Evolutionary conservation across 495 filamentous ascomycete genomes (phyloP).

Genomic region (Penicillium samsonianum): DNA sequence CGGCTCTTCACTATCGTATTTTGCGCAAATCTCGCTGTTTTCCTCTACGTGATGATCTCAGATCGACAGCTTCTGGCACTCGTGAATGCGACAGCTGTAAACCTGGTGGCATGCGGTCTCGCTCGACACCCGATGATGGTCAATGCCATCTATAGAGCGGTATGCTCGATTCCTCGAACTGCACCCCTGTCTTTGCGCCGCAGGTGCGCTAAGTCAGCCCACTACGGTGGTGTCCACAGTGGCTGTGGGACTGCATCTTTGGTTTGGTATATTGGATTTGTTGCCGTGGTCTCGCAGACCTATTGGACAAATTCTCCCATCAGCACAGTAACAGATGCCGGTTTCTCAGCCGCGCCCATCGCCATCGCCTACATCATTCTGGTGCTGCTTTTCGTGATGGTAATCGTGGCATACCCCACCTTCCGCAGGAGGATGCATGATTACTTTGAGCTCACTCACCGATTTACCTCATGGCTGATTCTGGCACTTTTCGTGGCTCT

Average conservation of each 20-base stretch:
- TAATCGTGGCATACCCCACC: conserved; percentile 46
- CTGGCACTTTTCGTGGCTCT: conserved; percentile 62
- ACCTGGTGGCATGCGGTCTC: conserved; percentile 46
- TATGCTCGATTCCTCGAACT: conserved; percentile 51
- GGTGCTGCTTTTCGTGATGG: conserved; percentile 34
- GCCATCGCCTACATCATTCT: conserved; percentile 25
- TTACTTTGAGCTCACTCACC: conserved; percentile 66
- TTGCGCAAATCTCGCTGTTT: conserved; percentile 43
- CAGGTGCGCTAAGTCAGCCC: conserved; percentile 65
- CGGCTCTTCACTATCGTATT: conserved; percentile 46
- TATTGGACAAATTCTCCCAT: conserved; percentile 24
- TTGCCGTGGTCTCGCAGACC: conserved; percentile 41
- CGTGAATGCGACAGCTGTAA: conserved; percentile 43
- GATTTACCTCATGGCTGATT: conserved; percentile 64
- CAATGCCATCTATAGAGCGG: conserved; percentile 62
- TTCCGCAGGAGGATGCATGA: conserved; percentile 59
- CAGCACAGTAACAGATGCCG: conserved; percentile 13
- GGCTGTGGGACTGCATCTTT: conserved; percentile 62
- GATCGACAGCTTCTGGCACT: conserved; percentile 23
- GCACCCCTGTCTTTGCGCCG: conserved; percentile 60
- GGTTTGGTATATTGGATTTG: conserved; percentile 63
- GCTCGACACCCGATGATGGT: conserved; percentile 69
- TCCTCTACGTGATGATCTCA: conserved; percentile 34
- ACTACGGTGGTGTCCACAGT: conserved; percentile 70
- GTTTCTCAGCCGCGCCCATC: conserved; percentile 22